Percentiles rank a stretch among this genome's conserved stretches.
Conservation (phyloP, 2,329 filamentous ascomycete genomes). For the Aspergillus glaucus region DNA sequence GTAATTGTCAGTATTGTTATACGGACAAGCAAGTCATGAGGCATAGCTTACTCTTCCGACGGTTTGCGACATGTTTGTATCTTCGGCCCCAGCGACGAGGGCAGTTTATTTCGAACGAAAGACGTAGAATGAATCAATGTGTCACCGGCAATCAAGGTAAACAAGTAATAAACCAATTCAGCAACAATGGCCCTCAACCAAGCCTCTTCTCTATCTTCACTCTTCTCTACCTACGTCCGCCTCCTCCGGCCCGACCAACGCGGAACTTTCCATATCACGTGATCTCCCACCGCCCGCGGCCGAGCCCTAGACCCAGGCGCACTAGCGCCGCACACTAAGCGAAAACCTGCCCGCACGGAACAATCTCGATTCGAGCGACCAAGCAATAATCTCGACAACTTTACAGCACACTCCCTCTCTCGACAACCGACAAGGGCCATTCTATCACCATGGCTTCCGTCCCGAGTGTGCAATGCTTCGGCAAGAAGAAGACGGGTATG, state of each 20-base stretch:
- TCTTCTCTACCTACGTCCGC: too few relatives aligned
- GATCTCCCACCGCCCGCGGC: conserved; percentile 14
- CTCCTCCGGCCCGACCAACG: not conserved
- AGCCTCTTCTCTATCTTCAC: too few relatives aligned
- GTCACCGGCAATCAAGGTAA: too few relatives aligned
- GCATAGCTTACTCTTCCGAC: conserved; percentile 35
- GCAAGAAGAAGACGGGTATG: conserved; percentile 81
- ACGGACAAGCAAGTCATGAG: not conserved
- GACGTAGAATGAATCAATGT: not conserved
- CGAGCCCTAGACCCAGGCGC: conserved; percentile 21
- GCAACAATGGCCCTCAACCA: too few relatives aligned
- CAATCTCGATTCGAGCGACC: conserved; percentile 21
- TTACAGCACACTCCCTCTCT: conserved; percentile 27
- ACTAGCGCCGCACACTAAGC: conserved; percentile 33
- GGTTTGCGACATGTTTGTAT: conserved; percentile 37
- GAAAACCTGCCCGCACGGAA: conserved; percentile 35
- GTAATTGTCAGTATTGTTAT: conserved; percentile 1
- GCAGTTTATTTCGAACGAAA: not conserved
- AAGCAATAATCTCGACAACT: conserved; percentile 1
- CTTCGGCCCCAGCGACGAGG: not conserved
- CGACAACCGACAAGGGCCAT: conserved; percentile 37
- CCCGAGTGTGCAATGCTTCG: conserved; percentile 94
- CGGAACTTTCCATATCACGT: conserved; percentile 20
- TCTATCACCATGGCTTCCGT: conserved; percentile 64
- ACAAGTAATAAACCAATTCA: too few relatives aligned